phyloP scores from a whole-genome alignment of 331 rosid genomes.

The Cydonia oblonga region DNA sequence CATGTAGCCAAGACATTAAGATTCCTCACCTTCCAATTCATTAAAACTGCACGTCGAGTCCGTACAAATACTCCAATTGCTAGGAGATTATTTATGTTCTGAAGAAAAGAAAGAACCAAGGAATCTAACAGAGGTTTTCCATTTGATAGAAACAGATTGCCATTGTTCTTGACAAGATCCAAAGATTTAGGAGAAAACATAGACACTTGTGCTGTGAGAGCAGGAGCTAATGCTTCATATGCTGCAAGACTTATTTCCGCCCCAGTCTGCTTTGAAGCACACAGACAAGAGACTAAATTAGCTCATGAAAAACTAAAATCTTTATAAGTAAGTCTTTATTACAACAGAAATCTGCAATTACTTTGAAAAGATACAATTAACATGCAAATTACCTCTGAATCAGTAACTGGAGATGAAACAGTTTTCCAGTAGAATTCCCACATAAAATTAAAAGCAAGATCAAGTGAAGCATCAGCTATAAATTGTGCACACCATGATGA shows the following conservation, averaged over 20 bases:
- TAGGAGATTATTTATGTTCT: slow-evolving; percentile 54
- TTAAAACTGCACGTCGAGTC: slow-evolving; percentile 71
- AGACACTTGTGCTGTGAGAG: slow-evolving; percentile 46
- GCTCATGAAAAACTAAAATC: slow-evolving; percentile 11
- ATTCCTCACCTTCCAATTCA: slow-evolving; percentile 72
- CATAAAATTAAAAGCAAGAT: slow-evolving; percentile 41
- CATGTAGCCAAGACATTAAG: not conserved
- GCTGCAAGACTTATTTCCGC: slow-evolving; percentile 83
- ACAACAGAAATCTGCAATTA: slow-evolving; percentile 1
- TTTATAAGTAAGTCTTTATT: not conserved
- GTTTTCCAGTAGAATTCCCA: slow-evolving; percentile 70
- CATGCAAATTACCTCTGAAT: slow-evolving; percentile 59
- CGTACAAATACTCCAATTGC: slow-evolving; percentile 61
- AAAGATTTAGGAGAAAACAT: slow-evolving; percentile 25
- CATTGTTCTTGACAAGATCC: slow-evolving; percentile 22
- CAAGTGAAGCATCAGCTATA: slow-evolving; percentile 25
- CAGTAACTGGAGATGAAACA: slow-evolving; percentile 37
- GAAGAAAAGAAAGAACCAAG: slow-evolving; percentile 42
- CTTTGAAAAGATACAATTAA: slow-evolving; percentile 5
- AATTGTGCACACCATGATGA: slow-evolving; percentile 49
- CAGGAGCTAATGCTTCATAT: slow-evolving; percentile 65
- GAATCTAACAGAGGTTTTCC: slow-evolving; percentile 46
- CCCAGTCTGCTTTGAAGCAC: slow-evolving; percentile 39
- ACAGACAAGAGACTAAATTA: slow-evolving; percentile 10
- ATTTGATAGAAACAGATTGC: slow-evolving; percentile 13